A percentile compares a stretch with the other conserved stretches of the same genome.
Evolutionary conservation across 1,284 basidiomycete species (phyloP).

Genomic region (Golubevia sp.): DNA sequence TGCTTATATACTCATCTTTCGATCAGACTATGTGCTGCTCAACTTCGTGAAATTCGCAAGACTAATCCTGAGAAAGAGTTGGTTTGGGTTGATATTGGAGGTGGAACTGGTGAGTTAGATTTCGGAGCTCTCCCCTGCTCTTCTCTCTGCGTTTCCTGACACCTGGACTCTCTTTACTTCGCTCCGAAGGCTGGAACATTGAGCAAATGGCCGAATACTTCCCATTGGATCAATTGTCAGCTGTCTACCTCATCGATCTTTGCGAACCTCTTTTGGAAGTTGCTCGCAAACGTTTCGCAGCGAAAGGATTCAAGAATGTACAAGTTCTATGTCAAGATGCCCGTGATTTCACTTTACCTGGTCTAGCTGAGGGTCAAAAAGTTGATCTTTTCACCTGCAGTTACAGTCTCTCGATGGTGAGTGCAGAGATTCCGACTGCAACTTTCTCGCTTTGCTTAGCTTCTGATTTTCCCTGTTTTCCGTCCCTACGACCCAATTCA

Average conservation of each 20-base stretch:
- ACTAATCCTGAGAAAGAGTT: constrained; percentile 66
- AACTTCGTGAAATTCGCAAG: no score
- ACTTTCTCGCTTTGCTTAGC: constrained; percentile 1
- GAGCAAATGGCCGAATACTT: constrained; percentile 79
- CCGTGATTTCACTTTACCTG: constrained; percentile 71
- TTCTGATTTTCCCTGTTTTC: not conserved
- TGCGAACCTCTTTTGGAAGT: constrained; percentile 77
- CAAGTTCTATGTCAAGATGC: constrained; percentile 78
- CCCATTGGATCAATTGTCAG: constrained; percentile 62
- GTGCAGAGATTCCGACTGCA: constrained; percentile 69
- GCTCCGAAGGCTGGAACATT: constrained; percentile 72
- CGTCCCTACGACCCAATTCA: not conserved
- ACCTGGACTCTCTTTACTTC: not conserved
- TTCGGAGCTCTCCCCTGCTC: not conserved
- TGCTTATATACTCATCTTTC: not conserved
- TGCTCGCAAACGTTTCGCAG: constrained; percentile 72
- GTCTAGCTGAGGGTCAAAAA: constrained; percentile 33
- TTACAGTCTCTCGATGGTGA: constrained; percentile 58
- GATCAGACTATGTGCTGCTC: not conserved
- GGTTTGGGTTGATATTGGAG: constrained; percentile 82
- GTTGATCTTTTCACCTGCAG: constrained; percentile 60
- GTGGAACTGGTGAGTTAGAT: constrained; percentile 71
- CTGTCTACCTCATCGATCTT: constrained; percentile 74
- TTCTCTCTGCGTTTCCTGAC: not conserved
- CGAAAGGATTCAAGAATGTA: constrained; percentile 76